Conservation (phyloP, 345 rosid species). For the Corymbia maculata region DNA sequence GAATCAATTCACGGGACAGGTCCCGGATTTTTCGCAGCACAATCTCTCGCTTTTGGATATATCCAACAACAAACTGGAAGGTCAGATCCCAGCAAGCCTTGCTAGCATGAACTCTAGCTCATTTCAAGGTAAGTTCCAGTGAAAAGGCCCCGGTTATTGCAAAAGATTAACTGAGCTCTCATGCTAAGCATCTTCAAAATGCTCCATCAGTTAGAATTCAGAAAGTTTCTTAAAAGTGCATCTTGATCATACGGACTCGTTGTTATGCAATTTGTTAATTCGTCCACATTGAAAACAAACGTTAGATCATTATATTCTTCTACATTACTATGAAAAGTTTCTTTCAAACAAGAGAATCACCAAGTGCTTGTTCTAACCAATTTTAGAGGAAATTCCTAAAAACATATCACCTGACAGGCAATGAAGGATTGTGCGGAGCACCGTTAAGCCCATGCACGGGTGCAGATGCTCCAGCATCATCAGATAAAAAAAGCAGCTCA, state of each 20-base stretch:
- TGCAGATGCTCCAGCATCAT: background rate
- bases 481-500: background rate
- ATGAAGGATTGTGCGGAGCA: slow-evolving; percentile 54
- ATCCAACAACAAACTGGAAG: slow-evolving; percentile 49
- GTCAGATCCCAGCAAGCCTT: slow-evolving; percentile 47
- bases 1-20: slow-evolving; percentile 45
- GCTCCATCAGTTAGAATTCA: background rate
- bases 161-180: background rate
- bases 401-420: slow-evolving; percentile 28
- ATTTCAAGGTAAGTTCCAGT: slow-evolving; percentile 32
- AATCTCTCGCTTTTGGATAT: slow-evolving; percentile 21
- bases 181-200: background rate
- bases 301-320: background rate
- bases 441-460: slow-evolving; percentile 24
- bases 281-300: background rate
- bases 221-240: background rate
- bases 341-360: background rate
- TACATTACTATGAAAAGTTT: background rate
- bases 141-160: background rate
- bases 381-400: background rate
- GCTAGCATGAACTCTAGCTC: slow-evolving; percentile 12
- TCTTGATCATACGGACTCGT: background rate
- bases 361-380: background rate
- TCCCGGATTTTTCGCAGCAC: slow-evolving; percentile 40
- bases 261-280: background rate